These are phyloP conservation scores for Blastobotrys malaysiensis DNA, from an alignment of 1,139 yeast genomes.

Conservation along the genomic window DNA sequence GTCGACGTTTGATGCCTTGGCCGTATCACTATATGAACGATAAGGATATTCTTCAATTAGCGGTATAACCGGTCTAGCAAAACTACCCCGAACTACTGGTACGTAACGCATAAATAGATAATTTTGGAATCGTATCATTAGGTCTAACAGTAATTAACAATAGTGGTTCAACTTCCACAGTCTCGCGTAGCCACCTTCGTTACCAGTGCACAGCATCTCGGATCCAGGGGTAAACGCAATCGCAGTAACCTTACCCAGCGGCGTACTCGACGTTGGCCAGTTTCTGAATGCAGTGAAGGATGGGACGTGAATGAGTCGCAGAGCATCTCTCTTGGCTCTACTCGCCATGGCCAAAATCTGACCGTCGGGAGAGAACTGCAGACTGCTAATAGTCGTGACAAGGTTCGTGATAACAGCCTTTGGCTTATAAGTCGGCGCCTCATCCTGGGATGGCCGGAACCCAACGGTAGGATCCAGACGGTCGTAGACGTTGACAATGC, in stretches of 20 bases:
- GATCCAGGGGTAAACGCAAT: conserved; percentile 74
- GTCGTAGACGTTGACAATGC: conserved; percentile 86
- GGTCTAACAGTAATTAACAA: not conserved
- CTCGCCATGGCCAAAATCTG: conserved; percentile 85
- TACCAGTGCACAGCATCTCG: conserved; percentile 84
- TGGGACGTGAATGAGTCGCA: conserved; percentile 83
- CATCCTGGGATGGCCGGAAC: conserved; percentile 21
- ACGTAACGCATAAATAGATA: not conserved
- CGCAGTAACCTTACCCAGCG: conserved; percentile 87
- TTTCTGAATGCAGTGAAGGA: conserved; percentile 80
- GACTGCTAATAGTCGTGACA: conserved; percentile 69
- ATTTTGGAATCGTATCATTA: not conserved
- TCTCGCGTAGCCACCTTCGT: conserved; percentile 85
- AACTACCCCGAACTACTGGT: no score
- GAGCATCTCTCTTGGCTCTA: conserved; percentile 78
- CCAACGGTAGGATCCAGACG: conserved; percentile 35
- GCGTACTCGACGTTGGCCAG: conserved; percentile 98
- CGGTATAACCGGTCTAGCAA: no score
- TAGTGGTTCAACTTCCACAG: conserved; percentile 87
- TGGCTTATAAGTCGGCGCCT: conserved; percentile 28
- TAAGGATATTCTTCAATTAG: no score
- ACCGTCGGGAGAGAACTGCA: conserved; percentile 81
- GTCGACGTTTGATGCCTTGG: no score
- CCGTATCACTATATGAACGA: no score
- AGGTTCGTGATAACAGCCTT: conserved; percentile 65